Percentiles rank a stretch among this genome's conserved stretches.
These are phyloP conservation scores for Alternaria hordeiaustralica DNA, from an alignment of 2,329 filamentous ascomycete genomes.

Conservation along the genomic window DNA sequence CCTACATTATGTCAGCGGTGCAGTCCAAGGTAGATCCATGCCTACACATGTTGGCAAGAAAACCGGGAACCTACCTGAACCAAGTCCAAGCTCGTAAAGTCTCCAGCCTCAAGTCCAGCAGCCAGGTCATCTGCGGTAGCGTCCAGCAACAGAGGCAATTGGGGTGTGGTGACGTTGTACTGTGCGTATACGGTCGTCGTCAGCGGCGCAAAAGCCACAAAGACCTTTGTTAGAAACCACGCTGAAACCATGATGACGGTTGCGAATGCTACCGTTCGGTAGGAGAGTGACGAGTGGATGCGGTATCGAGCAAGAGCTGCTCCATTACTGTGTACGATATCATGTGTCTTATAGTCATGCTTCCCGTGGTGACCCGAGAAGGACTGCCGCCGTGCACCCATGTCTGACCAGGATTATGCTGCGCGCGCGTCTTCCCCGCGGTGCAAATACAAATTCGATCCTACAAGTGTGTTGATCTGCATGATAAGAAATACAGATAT, in stretches of 20 bases:
- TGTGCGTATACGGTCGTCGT: constrained; percentile 21
- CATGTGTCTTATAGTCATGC: constrained; percentile 17
- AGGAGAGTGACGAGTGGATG: background rate
- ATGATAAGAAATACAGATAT: constrained; percentile 20
- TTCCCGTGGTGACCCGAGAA: constrained; percentile 3
- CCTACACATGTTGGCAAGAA: background rate
- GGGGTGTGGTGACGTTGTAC: constrained; percentile 8
- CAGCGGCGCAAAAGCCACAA: constrained; percentile 29
- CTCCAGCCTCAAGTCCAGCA: constrained; percentile 55
- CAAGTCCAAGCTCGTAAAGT: constrained; percentile 65
- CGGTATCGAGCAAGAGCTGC: background rate
- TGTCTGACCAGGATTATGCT: constrained; percentile 15
- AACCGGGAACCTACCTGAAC: constrained; percentile 43
- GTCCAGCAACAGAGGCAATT: constrained; percentile 55
- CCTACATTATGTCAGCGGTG: constrained; percentile 37
- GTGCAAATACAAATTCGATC: constrained; percentile 15
- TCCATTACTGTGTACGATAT: background rate
- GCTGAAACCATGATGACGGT: constrained; percentile 29
- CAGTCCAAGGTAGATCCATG: background rate
- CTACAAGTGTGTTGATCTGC: constrained; percentile 18
- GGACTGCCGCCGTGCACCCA: constrained; percentile 17
- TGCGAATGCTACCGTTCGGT: background rate
- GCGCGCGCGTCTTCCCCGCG: constrained; percentile 7
- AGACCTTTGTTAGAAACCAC: constrained; percentile 21
- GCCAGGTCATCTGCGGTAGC: constrained; percentile 60